These are phyloP conservation scores for Talaromyces sp. DNA, from an alignment of 2,329 filamentous ascomycete species.

Conservation along the genomic window DNA sequence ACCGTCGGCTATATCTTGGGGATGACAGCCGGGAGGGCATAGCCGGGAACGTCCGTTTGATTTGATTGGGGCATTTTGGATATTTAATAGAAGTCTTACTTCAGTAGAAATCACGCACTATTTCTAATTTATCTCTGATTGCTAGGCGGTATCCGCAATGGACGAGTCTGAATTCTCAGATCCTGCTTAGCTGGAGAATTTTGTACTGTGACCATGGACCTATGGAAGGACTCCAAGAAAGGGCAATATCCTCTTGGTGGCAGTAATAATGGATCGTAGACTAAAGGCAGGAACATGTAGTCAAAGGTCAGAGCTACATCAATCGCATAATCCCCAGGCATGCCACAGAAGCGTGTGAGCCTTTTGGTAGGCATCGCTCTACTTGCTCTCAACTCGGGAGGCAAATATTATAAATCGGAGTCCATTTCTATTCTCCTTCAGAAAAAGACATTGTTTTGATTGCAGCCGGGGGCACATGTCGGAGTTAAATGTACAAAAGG, in stretches of 20 bases:
- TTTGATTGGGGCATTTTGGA: background rate
- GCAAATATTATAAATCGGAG: background rate
- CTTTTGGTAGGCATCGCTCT: background rate
- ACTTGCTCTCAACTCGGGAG: background rate
- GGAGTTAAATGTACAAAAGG: slow-evolving; percentile 10
- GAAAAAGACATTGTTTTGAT: background rate
- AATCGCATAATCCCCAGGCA: background rate
- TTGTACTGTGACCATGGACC: too few species aligned
- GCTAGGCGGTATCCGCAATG: too few species aligned
- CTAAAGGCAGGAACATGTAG: background rate
- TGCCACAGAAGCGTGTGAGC: background rate
- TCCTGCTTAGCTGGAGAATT: background rate
- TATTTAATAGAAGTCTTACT: background rate
- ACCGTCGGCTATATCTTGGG: background rate
- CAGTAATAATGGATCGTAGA: background rate
- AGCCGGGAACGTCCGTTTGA: slow-evolving; percentile 1
- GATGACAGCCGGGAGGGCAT: background rate
- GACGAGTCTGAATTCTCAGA: background rate
- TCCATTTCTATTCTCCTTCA: background rate
- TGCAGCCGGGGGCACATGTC: background rate
- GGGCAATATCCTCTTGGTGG: background rate
- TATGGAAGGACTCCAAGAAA: background rate
- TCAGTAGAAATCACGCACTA: too few species aligned
- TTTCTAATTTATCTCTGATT: too few species aligned
- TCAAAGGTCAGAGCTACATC: background rate